Base-by-base conservation (phyloP, 2,329 filamentous ascomycete species). In the Aspergillus novoparasiticus region DNA sequence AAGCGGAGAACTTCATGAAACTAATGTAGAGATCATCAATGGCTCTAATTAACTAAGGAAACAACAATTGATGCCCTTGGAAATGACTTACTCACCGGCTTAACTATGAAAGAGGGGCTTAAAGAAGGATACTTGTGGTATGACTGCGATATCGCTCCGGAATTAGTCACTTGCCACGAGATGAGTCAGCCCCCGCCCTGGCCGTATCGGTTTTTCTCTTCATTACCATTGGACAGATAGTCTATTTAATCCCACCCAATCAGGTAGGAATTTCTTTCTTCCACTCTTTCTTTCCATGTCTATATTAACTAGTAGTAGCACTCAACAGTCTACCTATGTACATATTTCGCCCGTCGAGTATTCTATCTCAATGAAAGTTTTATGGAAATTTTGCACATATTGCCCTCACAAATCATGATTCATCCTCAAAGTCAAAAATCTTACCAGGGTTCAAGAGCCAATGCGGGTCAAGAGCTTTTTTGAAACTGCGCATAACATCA, bases 361-460 rank as follows among this genome's bases (percentile, higher is more conserved):
- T 9, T 48, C 46, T 50, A 28, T 9, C n/a, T 6, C 26, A 43
- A 32, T 45, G 23, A 39, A 16, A 8, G 6, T 51, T 32, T 6
- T 34, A 9, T n/a, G 34, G 34, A 5, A 16, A 36, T 6, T 36
- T 16, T 36, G 28, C 12, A n/a, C 14, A 21, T 34, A 1, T 14
- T n/a, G 9, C 3, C 6, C 21, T 30, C 26, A 19, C 26, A 12
- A 11, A 28, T 50, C 28, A 67, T 57, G 60, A 56, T 57, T 71
- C 57, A 48, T 67, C 63, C 58, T 74, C 63, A 45, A 87, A 81
- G 68, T 96, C 91, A 78, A 96, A 93, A 66, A 97, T 94, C 81
- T 96, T 96, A 1, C 93, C 93, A 0, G 93, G 93, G 69, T 97
- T 97, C 86, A 97, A 87, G 61, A 97, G 87, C 91, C 93, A 96